These are phyloP conservation scores for Atkinsonella hypoxylon DNA, from an alignment of 2,329 filamentous ascomycete species.

Conservation along the genomic window DNA sequence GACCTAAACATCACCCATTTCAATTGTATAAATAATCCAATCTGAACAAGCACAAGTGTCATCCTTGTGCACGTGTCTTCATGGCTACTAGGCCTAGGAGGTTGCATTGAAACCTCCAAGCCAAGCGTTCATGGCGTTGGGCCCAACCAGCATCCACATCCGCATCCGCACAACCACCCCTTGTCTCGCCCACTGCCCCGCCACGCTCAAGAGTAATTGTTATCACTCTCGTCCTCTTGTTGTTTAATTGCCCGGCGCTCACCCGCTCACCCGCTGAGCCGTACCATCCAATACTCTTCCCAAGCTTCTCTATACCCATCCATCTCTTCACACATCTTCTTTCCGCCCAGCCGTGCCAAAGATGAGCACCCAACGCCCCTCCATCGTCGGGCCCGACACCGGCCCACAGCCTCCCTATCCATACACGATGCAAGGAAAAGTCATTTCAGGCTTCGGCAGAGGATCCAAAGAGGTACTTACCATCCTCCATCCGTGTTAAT, in stretches of 20 bases:
- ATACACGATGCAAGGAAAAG: constrained; percentile 68
- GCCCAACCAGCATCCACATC: neutral
- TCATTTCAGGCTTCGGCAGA: constrained; percentile 86
- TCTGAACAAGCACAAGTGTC: too few species aligned
- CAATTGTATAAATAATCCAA: too few species aligned
- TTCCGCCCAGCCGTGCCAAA: neutral
- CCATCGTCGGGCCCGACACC: constrained; percentile 58
- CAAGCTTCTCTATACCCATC: neutral
- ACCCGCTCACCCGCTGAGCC: too few species aligned
- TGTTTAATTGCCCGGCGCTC: too few species aligned
- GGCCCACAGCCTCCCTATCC: constrained; percentile 74
- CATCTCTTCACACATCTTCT: neutral
- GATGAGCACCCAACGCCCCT: constrained; percentile 35
- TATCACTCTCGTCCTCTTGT: too few species aligned
- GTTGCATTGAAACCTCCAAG: neutral
- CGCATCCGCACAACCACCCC: too few species aligned
- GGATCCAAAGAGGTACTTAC: constrained; percentile 71
- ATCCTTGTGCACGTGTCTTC: too few species aligned
- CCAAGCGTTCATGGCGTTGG: neutral
- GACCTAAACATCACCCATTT: too few species aligned
- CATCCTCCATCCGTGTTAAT: constrained; percentile 10
- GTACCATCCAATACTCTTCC: neutral
- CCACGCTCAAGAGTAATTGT: neutral
- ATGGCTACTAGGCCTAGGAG: too few species aligned
- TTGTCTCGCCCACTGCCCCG: neutral